Conservation (phyloP, 2,329 filamentous ascomycete species). For the Pseudocercospora eumusae region DNA sequence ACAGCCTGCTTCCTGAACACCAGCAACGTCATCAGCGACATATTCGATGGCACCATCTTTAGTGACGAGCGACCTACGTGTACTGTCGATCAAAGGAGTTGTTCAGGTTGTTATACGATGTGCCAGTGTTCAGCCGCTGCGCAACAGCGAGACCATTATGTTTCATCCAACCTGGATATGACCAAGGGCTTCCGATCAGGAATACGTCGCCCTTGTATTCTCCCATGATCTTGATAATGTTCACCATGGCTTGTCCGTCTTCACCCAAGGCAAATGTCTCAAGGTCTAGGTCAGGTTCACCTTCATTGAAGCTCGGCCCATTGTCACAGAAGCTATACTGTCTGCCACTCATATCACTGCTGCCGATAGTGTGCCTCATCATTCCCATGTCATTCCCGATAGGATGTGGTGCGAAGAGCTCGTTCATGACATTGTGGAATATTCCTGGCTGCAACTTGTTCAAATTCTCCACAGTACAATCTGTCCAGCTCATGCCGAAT, state of each 20-base stretch:
- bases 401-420: slow-evolving; percentile 38
- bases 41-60: slow-evolving; percentile 39
- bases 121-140: slow-evolving; percentile 27
- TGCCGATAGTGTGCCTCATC: slow-evolving; percentile 46
- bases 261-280: slow-evolving; percentile 39
- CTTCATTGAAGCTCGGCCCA: slow-evolving; percentile 37
- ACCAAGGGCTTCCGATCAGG: slow-evolving; percentile 44
- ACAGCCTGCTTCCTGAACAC: background rate
- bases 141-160: slow-evolving; percentile 39
- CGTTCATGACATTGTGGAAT: slow-evolving; percentile 39
- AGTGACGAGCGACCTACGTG: slow-evolving; percentile 41
- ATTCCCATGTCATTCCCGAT: slow-evolving; percentile 42
- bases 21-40: background rate
- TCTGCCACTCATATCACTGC: slow-evolving; percentile 40
- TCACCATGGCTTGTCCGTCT: slow-evolving; percentile 43
- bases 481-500: slow-evolving; percentile 45
- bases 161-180: slow-evolving; percentile 47
- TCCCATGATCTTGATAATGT: slow-evolving; percentile 43
- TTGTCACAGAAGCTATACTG: slow-evolving; percentile 45
- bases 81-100: slow-evolving; percentile 43
- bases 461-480: slow-evolving; percentile 43
- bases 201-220: slow-evolving; percentile 40
- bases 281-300: slow-evolving; percentile 38
- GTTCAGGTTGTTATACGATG: slow-evolving; percentile 28
- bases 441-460: slow-evolving; percentile 37